A percentile compares a stretch with the other conserved stretches of the same genome.
phyloP scores from a whole-genome alignment of 257 asterid genomes.

The Forsythia suspensa region DNA sequence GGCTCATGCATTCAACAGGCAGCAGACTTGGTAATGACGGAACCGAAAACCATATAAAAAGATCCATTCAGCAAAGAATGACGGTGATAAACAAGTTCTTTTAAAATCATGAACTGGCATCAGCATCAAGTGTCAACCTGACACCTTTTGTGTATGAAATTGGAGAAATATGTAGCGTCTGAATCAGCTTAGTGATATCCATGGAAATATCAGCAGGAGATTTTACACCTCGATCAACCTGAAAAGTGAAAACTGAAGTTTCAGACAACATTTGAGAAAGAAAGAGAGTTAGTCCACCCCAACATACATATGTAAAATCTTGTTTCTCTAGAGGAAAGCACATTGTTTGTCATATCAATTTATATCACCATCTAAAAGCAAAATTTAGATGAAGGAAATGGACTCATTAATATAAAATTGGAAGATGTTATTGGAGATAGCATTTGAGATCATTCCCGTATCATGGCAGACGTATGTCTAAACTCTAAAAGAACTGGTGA shows the following conservation, averaged over 20 bases:
- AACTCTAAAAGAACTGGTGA: not conserved
- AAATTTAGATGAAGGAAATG: not conserved
- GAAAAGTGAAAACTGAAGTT: conserved; percentile 19
- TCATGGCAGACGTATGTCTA: not conserved
- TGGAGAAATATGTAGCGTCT: conserved; percentile 57
- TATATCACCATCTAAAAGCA: not conserved
- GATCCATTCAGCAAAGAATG: not conserved
- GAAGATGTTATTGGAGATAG: not conserved
- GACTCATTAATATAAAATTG: not conserved
- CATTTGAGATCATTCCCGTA: not conserved
- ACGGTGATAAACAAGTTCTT: not conserved
- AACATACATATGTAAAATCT: not conserved
- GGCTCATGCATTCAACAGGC: not conserved
- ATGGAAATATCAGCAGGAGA: conserved; percentile 92
- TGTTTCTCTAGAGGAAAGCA: not conserved
- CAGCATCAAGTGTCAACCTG: conserved; percentile 57
- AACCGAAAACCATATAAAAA: not conserved
- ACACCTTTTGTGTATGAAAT: conserved; percentile 67
- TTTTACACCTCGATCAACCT: conserved; percentile 93
- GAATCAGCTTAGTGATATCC: conserved; percentile 71
- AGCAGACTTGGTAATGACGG: not conserved
- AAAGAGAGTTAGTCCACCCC: not conserved
- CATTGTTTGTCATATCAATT: not conserved
- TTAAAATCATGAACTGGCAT: conserved; percentile 21
- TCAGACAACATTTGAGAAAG: not conserved